A percentile compares a stretch with the other conserved stretches of the same genome.
phyloP scores from a whole-genome alignment of 202 grass and related monocot species.

The Musa balbisiana region DNA sequence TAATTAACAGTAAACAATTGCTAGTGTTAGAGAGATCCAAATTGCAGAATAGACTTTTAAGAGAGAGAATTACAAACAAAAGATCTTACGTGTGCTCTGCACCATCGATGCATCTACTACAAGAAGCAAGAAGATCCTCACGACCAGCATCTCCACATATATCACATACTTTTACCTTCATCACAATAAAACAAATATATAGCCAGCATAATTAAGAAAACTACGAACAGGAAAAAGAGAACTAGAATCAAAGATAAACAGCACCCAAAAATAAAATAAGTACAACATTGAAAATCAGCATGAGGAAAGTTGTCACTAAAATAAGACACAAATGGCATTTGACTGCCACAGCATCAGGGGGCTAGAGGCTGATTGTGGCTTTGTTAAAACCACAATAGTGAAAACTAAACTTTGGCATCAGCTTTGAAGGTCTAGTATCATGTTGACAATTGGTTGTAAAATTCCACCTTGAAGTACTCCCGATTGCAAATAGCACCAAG shows the following conservation, averaged over 20 bases:
- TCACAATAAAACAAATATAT: slow-evolving; percentile 9
- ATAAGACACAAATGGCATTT: too few species aligned
- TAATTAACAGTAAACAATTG: neutral
- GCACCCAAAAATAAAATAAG: too few species aligned
- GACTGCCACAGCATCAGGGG: neutral
- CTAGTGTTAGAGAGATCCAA: neutral
- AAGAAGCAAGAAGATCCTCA: slow-evolving; percentile 84
- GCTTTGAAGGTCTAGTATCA: neutral
- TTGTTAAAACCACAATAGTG: neutral
- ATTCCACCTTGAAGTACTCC: neutral
- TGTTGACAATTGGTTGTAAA: neutral
- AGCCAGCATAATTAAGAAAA: slow-evolving; percentile 11
- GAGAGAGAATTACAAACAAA: neutral
- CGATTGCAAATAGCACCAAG: neutral
- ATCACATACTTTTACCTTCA: slow-evolving; percentile 98
- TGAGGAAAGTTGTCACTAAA: too few species aligned
- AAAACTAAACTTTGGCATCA: neutral
- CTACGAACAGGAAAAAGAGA: slow-evolving; percentile 5
- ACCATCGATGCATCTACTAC: slow-evolving; percentile 86
- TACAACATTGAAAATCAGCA: neutral
- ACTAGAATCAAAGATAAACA: neutral
- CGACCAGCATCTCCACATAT: slow-evolving; percentile 95
- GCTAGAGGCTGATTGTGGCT: neutral
- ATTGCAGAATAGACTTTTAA: neutral
- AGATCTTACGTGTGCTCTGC: slow-evolving; percentile 88